Evolutionary conservation across 768 basidiomycete genomes (phyloP).

Genomic region (Hygrocybe punicea): DNA sequence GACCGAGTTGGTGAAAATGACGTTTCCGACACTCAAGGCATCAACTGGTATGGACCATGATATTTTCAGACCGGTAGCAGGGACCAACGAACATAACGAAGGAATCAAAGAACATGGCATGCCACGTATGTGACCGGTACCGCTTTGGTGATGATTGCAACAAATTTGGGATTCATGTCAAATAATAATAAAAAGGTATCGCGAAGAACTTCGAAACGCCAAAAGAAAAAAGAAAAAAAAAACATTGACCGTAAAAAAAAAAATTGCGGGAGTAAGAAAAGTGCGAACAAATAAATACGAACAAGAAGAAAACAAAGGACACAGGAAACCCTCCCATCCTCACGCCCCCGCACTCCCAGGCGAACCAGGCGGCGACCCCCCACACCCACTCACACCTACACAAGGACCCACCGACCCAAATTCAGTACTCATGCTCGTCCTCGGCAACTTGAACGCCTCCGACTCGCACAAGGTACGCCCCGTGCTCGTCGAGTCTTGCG

Average conservation of each 20-base stretch:
- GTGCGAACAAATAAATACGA: not conserved
- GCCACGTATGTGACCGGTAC: too few species aligned
- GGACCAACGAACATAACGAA: too few species aligned
- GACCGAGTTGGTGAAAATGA: too few species aligned
- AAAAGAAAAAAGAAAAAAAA: not conserved
- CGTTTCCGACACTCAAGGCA: too few species aligned
- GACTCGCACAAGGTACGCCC: conserved; percentile 4
- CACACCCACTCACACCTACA: not conserved
- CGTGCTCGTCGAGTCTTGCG: conserved; percentile 7
- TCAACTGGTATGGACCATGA: too few species aligned
- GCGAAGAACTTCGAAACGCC: too few species aligned
- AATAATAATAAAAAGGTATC: too few species aligned
- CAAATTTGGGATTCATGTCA: too few species aligned
- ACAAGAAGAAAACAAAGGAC: not conserved
- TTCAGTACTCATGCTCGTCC: not conserved
- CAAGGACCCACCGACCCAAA: not conserved
- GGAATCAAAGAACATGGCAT: too few species aligned
- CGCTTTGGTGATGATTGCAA: too few species aligned
- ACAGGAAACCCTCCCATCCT: not conserved
- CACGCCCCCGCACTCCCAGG: not conserved
- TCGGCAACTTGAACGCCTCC: not conserved
- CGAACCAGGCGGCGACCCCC: not conserved
- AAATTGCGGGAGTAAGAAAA: not conserved
- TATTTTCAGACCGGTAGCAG: too few species aligned
- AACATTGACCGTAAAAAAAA: not conserved